Evolutionary conservation across 345 rosid species (phyloP).

Genomic region (Eutrema yunnanense): DNA sequence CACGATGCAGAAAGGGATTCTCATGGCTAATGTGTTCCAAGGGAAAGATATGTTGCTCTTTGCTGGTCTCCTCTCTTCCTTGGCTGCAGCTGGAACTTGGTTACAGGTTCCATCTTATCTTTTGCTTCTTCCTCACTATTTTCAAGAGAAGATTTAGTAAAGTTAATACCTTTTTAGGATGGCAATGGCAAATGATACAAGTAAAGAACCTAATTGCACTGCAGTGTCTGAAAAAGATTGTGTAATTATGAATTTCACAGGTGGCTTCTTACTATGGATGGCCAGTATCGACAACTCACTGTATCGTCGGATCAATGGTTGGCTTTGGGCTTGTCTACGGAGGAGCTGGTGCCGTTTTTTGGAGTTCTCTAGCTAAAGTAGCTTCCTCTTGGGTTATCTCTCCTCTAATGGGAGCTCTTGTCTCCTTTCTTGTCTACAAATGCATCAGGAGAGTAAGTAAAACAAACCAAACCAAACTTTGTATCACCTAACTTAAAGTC

Average conservation of each 20-base stretch:
- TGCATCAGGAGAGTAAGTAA: conserved; percentile 85
- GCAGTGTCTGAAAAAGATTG: background rate
- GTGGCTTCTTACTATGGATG: conserved; percentile 88
- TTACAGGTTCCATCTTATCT: conserved; percentile 57
- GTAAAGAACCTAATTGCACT: background rate
- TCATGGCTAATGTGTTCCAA: conserved; percentile 78
- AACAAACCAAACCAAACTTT: background rate
- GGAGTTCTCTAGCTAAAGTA: conserved; percentile 90
- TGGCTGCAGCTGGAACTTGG: conserved; percentile 98
- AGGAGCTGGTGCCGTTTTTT: conserved; percentile 90
- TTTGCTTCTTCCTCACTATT: conserved; percentile 4
- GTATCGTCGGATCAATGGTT: conserved; percentile 96
- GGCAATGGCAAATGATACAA: background rate
- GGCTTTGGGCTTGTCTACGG: conserved; percentile 95
- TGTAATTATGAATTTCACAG: conserved; percentile 27
- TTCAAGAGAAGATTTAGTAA: background rate
- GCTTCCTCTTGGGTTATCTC: conserved; percentile 95
- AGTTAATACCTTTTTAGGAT: background rate
- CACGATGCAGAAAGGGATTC: conserved; percentile 98
- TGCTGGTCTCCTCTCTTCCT: conserved; percentile 75
- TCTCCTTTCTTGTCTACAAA: conserved; percentile 87
- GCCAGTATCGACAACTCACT: conserved; percentile 99
- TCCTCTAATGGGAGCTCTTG: conserved; percentile 76
- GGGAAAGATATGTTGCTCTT: conserved; percentile 83
- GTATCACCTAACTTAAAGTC: background rate